Base-by-base conservation (phyloP, 345 rosid genomes). In the Sapria himalayana region DNA sequence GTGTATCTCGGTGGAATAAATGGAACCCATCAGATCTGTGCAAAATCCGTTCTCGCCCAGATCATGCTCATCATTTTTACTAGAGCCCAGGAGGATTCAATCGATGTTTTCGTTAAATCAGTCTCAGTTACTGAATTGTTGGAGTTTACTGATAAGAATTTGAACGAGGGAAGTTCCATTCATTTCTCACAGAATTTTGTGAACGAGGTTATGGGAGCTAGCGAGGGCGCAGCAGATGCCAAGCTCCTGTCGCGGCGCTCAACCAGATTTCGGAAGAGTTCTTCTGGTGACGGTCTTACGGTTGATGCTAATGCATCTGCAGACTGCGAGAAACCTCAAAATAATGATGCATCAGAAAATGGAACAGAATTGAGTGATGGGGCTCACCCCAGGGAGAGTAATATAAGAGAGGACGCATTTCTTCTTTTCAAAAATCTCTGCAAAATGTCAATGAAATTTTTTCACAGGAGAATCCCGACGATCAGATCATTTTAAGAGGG, bases 21-120 rank as follows among this genome's bases (percentile, higher is more conserved):
- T 19, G 89, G 89, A 29, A 78, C 97, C 59, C 78, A 73, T 51
- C 97, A 86, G 80, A 78, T 76, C 77, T 86, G 92, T 46, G 92
- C 94, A 15, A 86, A 86, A 67, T 62, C 89, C 0, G 92, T 81
- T 7, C 66, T 86, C 34, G 97, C 92, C 9, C 97, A 81, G 68
- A 76, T 86, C 40, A 52, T 76, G 63, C 59, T 76, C 37, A 65
- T 78, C 54, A 71, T 78, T 50, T 86, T 81, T 56, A 48, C 78
- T 33, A 54, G 92, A 53, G 72, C 65, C 2, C 92, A 81, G 63
- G 85, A 66, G 45, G 79, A 76, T 56, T 70, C 78, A 11, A 33
- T 86, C 59, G 69, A 65, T 19, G 69, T 56, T 33, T 29, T 43
- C 10, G 29, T 71, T 47, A 71, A 62, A 61, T 63, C 74, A 6